Conservation (phyloP, 2,329 filamentous ascomycete genomes). For the Berkeleyomyces basicola region DNA sequence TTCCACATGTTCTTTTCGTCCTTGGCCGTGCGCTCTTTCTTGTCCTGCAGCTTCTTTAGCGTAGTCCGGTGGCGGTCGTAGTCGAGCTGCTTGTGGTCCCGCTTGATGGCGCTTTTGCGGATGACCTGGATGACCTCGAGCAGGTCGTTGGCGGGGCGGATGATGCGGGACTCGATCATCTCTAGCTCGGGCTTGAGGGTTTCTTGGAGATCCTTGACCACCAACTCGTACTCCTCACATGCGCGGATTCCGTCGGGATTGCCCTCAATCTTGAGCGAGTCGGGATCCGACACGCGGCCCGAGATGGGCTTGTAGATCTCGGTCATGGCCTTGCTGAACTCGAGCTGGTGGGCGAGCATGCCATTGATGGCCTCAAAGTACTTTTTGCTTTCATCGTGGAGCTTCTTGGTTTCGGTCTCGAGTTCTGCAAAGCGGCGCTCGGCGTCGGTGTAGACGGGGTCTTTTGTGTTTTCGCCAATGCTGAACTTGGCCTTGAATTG, state of each 20-base stretch:
- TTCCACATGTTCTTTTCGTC: conserved; percentile 97
- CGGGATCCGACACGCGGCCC: conserved; percentile 83
- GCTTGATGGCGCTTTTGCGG: conserved; percentile 72
- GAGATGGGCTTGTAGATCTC: conserved; percentile 98
- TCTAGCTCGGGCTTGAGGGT: conserved; percentile 83
- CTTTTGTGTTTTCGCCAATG: conserved; percentile 87
- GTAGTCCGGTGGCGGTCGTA: conserved; percentile 73
- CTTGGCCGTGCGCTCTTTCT: conserved; percentile 91
- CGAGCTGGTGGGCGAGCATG: conserved; percentile 95
- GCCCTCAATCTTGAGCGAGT: conserved; percentile 62
- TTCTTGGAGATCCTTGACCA: conserved; percentile 79
- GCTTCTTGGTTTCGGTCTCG: conserved; percentile 87
- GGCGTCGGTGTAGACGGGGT: conserved; percentile 85
- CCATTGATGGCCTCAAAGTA: conserved; percentile 97
- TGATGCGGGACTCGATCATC: conserved; percentile 87
- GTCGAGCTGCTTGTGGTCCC: conserved; percentile 94
- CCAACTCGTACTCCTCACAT: conserved; percentile 86
- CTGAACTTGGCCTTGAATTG: conserved; percentile 85
- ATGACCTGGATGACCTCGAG: conserved; percentile 91
- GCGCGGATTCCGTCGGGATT: conserved; percentile 87
- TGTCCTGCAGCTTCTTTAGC: conserved; percentile 90
- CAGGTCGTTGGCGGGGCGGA: conserved; percentile 83
- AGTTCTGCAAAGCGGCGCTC: conserved; percentile 88
- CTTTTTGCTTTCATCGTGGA: conserved; percentile 92
- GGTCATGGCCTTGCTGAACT: conserved; percentile 88